Conservation (phyloP, 495 filamentous ascomycete genomes). For the Trichoderma virens region DNA sequence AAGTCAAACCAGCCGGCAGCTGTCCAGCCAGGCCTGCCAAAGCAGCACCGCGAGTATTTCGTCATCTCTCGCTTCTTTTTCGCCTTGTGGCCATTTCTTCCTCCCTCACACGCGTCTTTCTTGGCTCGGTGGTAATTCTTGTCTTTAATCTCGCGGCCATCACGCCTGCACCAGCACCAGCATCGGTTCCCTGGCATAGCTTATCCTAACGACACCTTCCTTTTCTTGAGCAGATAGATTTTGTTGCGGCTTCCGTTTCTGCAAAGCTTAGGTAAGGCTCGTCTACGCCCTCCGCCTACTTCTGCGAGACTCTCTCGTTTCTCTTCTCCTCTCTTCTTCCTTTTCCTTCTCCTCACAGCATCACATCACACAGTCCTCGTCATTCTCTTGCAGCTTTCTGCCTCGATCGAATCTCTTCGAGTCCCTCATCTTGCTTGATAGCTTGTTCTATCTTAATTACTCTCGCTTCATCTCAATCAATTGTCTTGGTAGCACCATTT, state of each 20-base stretch:
- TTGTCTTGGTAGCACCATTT: conserved; percentile 41
- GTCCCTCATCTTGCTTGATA: conserved; percentile 44
- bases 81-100: not conserved
- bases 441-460: conserved; percentile 48
- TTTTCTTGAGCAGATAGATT: not conserved
- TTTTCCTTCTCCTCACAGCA: conserved; percentile 43
- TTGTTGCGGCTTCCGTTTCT: not conserved
- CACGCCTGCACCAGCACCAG: conserved; percentile 1
- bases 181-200: not conserved
- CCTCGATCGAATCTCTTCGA: conserved; percentile 30
- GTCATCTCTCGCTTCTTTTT: conserved; percentile 7
- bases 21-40: too few species aligned
- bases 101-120: not conserved
- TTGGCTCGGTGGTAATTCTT: not conserved
- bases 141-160: not conserved
- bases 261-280: not conserved
- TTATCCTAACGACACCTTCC: conserved; percentile 4
- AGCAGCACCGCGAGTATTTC: not conserved
- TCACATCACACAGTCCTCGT: conserved; percentile 28
- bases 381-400: conserved; percentile 24
- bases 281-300: conserved; percentile 10
- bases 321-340: conserved; percentile 33
- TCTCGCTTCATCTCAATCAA: conserved; percentile 41
- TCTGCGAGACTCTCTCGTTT: conserved; percentile 25
- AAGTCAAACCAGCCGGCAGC: not conserved